Conservation (phyloP, 108 stramenopile species). For the Skeletonema tropicum region DNA sequence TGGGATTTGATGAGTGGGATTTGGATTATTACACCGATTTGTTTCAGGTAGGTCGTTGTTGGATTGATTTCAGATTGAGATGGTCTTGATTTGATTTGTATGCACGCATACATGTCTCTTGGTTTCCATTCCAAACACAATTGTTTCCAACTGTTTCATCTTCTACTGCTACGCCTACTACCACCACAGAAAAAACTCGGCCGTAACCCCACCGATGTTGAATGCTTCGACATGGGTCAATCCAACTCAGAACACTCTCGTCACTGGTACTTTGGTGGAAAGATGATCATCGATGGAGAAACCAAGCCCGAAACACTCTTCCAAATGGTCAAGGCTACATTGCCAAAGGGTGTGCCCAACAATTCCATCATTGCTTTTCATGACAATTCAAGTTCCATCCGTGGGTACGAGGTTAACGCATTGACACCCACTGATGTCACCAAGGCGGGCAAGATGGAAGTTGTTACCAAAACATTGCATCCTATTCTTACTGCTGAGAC, state of each 20-base stretch:
- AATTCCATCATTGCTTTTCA: constrained; percentile 98
- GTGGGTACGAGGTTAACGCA: constrained; percentile 82
- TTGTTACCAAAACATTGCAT: constrained; percentile 77
- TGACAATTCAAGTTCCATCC: constrained; percentile 96
- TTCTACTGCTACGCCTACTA: background rate
- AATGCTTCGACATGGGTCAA: constrained; percentile 99
- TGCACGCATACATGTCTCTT: background rate
- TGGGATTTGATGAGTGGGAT: constrained; percentile 99
- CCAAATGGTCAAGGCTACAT: constrained; percentile 97
- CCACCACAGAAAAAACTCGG: constrained; percentile 82
- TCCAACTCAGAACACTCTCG: constrained; percentile 98
- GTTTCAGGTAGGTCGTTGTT: constrained; percentile 74
- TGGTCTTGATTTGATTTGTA: background rate
- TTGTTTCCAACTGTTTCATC: constrained; percentile 4
- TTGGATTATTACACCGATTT: constrained; percentile 96
- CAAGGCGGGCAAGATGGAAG: constrained; percentile 61
- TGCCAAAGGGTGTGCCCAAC: constrained; percentile 75
- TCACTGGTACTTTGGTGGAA: constrained; percentile 99
- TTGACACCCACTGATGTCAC: constrained; percentile 60
- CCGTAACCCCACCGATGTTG: constrained; percentile 97
- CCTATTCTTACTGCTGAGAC: constrained; percentile 99
- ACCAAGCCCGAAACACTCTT: constrained; percentile 94
- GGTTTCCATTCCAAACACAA: constrained; percentile 3
- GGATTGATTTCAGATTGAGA: constrained; percentile 7
- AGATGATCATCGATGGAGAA: constrained; percentile 97